A percentile compares a stretch with the other conserved stretches of the same genome.
phyloP scores from a whole-genome alignment of 2,329 filamentous ascomycete species.

The Neoascochyta sp. region DNA sequence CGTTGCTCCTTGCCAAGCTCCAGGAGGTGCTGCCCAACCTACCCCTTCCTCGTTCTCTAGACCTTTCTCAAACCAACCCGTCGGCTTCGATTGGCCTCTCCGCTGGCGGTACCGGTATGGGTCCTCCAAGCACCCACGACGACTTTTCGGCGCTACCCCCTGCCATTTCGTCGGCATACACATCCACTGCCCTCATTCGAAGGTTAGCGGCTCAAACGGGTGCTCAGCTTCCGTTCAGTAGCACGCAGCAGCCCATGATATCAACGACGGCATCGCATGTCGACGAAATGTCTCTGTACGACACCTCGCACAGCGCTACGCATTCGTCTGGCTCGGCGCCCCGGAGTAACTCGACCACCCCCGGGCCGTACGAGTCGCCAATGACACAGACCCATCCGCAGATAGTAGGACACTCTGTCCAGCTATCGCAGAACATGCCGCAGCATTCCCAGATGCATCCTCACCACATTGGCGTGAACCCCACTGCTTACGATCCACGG shows the following conservation, averaged over 20 bases:
- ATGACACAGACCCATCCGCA: slow-evolving; percentile 25
- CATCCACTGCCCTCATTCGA: slow-evolving; percentile 33
- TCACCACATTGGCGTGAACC: slow-evolving; percentile 30
- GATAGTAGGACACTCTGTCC: slow-evolving; percentile 21
- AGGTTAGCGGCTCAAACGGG: slow-evolving; percentile 36
- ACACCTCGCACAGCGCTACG: slow-evolving; percentile 28
- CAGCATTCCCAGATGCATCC: slow-evolving; percentile 28
- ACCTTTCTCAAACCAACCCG: slow-evolving; percentile 27
- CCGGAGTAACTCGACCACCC: slow-evolving; percentile 32
- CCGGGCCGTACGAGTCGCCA: slow-evolving; percentile 31
- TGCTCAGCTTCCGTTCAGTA: slow-evolving; percentile 33
- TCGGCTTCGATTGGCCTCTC: slow-evolving; percentile 26
- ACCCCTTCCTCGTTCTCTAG: slow-evolving; percentile 35
- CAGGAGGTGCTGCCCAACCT: slow-evolving; percentile 62
- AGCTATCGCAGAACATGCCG: slow-evolving; percentile 24
- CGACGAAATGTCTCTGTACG: slow-evolving; percentile 36
- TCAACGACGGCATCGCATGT: slow-evolving; percentile 30
- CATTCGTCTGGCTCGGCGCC: slow-evolving; percentile 33
- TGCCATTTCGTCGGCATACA: slow-evolving; percentile 29
- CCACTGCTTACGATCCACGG: slow-evolving; percentile 31
- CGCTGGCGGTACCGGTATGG: slow-evolving; percentile 20
- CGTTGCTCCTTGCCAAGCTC: slow-evolving; percentile 72
- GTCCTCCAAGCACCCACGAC: slow-evolving; percentile 29
- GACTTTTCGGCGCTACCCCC: slow-evolving; percentile 26
- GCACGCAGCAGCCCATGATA: slow-evolving; percentile 30